phyloP scores from a whole-genome alignment of 2,329 filamentous ascomycete genomes.

The Penicillium brasilianum region DNA sequence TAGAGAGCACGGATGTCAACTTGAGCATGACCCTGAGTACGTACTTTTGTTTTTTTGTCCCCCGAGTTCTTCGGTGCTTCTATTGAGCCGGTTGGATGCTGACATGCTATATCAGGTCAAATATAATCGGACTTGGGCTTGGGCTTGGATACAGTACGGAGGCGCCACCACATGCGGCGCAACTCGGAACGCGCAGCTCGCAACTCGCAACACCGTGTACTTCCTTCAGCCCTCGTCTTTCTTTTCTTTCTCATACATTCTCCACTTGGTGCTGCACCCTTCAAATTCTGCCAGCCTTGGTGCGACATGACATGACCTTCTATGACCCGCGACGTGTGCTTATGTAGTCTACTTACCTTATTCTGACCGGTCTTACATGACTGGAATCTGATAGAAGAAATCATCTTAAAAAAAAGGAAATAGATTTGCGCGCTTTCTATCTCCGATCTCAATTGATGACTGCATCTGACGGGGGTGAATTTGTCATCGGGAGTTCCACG shows the following conservation, averaged over 20 bases:
- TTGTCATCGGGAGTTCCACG: neutral
- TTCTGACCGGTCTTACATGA: slow-evolving; percentile 1
- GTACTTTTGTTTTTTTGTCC: slow-evolving; percentile 31
- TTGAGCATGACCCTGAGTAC: slow-evolving; percentile 71
- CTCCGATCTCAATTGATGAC: neutral
- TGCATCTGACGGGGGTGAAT: neutral
- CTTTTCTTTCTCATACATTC: slow-evolving; percentile 1
- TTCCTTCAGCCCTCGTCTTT: neutral
- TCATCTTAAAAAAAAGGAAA: neutral
- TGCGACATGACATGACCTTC: slow-evolving; percentile 31
- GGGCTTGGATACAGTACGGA: neutral
- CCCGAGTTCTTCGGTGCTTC: neutral
- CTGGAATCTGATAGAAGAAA: slow-evolving; percentile 8
- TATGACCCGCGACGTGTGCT: slow-evolving; percentile 33
- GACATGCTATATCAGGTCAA: slow-evolving; percentile 22
- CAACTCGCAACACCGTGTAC: neutral
- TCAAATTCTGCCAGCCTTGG: slow-evolving; percentile 7
- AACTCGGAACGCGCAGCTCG: neutral
- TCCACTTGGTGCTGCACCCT: neutral
- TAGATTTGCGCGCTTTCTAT: neutral
- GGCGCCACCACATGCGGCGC: neutral
- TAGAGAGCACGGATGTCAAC: slow-evolving; percentile 82
- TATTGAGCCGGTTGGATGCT: slow-evolving; percentile 14
- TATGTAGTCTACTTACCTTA: slow-evolving; percentile 32
- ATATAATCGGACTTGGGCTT: slow-evolving; percentile 15